Base-by-base conservation (phyloP, 306 rosid genomes). In the Lathyrus sativus region DNA sequence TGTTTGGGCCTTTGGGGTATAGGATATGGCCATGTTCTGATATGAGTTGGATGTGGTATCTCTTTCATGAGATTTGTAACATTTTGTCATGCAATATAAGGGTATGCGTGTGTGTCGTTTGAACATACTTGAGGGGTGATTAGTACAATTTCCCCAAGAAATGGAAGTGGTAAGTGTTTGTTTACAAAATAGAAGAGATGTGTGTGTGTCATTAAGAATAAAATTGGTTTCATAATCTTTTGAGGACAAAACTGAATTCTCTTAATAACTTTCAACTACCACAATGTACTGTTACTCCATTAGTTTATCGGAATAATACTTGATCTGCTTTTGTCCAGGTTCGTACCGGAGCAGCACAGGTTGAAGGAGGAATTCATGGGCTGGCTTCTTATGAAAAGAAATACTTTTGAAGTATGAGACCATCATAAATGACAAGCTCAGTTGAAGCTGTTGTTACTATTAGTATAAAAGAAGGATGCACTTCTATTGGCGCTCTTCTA, bases 311-410 rank as follows among this genome's bases (percentile, higher is more conserved):
- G n/a, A n/a, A n/a, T n/a, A n/a, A n/a, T n/a, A n/a, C n/a, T n/a
- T n/a, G n/a, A n/a, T n/a, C n/a, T 59, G 78, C 41, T 71, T 14
- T 14, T 72, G n/a, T 57, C 33, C 83, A 93, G 97, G 96, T 88
- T 17, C 88, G 99, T 58, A 72, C 84, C 0, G 99, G 99, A 72
- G 99, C 97, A 62, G 97, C 97, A 44, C 99, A 93, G 80, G 88
- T 88, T 54, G 96, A 92, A 85, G 99, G 99, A 68, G 97, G 96
- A 46, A 11, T 93, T 65, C 97, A 90, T 80, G 97, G 96, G 56
- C 76, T 93, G 67, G 87, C 87, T 78, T 85, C 99, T 39, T 88
- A 86, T 35, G 95, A 85, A 76, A 93, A 93, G 95, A 93, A 87
- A 71, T 76, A 87, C 49, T 90, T 68, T 76, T 93, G 83, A 92